A percentile compares a stretch with the other conserved stretches of the same genome.
phyloP scores from a whole-genome alignment of 176 grass and related monocot genomes.

The bread wheat (Triticum aestivum) region IWGSC_CS_RefSeq_v2.1 NC_057812.1:291937026-291937525 shows the following conservation, averaged over 20 bases:
- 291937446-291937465: constrained; percentile 19
- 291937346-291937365: constrained; percentile 41
- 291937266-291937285: constrained; percentile 39
- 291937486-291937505: neutral
- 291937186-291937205: constrained; percentile 34
- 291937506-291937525: constrained; percentile 18
- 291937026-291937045: constrained; percentile 35
- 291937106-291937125: constrained; percentile 27
- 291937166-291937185: constrained; percentile 13
- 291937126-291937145: constrained; percentile 38
- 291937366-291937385: constrained; percentile 25
- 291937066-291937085: constrained; percentile 15
- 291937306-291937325: constrained; percentile 16
- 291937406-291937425: constrained; percentile 51
- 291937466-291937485: constrained; percentile 43
- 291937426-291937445: constrained; percentile 22
- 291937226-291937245: constrained; percentile 6
- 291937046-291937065: constrained; percentile 12
- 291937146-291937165: constrained; percentile 23
- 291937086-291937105: constrained; percentile 30
- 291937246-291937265: constrained; percentile 27
- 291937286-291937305: constrained; percentile 36
- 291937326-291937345: constrained; percentile 39
- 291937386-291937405: constrained; percentile 43
- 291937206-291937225: constrained; percentile 29